Evolutionary conservation across 1,139 yeast genomes (phyloP).

Genomic region (Pichia sp.): DNA sequence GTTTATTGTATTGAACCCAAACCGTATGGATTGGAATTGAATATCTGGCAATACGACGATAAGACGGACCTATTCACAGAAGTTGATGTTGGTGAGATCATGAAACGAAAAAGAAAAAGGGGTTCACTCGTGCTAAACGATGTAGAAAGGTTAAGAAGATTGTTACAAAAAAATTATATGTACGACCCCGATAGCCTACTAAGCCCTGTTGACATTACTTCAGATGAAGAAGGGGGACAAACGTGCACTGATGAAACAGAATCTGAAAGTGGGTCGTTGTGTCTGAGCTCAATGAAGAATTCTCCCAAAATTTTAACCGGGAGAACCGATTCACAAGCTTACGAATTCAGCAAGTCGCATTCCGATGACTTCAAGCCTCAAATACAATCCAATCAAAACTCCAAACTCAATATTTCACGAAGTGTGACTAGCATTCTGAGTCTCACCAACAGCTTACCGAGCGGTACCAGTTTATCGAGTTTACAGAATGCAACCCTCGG

Average conservation of each 20-base stretch:
- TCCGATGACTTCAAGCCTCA: constrained; percentile 4
- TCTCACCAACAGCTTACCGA: constrained; percentile 5
- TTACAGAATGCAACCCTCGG: not conserved
- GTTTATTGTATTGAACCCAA: constrained; percentile 29
- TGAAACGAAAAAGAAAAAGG: constrained; percentile 24
- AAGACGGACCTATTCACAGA: constrained; percentile 25
- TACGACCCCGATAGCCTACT: constrained; percentile 49
- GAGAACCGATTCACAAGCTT: constrained; percentile 24
- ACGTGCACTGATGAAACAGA: constrained; percentile 19
- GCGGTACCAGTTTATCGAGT: constrained; percentile 5
- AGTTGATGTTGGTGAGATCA: constrained; percentile 27
- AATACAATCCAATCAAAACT: not conserved
- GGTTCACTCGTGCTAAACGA: constrained; percentile 14
- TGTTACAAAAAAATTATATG: constrained; percentile 11
- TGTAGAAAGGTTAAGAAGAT: constrained; percentile 12
- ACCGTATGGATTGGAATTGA: constrained; percentile 28
- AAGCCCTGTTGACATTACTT: constrained; percentile 29
- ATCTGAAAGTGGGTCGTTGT: not conserved
- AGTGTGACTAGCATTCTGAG: constrained; percentile 7
- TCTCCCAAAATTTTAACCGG: constrained; percentile 9
- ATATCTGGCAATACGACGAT: constrained; percentile 27
- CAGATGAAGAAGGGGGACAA: constrained; percentile 8
- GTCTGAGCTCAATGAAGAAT: not conserved
- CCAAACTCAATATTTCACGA: constrained; percentile 1
- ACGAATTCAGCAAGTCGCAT: constrained; percentile 18